These are phyloP conservation scores for Nigrospora osmanthi DNA, from an alignment of 2,329 filamentous ascomycete genomes.

Conservation along the genomic window DNA sequence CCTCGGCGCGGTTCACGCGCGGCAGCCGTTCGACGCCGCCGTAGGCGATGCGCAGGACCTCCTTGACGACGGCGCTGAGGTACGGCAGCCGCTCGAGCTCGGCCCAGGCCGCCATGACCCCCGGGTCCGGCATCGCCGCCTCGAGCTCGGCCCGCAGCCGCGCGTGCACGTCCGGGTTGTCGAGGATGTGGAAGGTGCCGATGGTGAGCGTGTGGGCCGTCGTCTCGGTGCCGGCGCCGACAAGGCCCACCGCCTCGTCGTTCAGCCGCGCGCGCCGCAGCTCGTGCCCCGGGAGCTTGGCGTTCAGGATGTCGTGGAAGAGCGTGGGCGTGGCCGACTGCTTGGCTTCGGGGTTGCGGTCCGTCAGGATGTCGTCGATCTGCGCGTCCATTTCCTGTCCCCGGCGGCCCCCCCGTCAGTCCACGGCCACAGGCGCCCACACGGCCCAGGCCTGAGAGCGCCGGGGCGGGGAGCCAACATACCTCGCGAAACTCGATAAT, in stretches of 20 bases:
- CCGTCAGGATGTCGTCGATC: background rate
- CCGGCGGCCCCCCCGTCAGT: background rate
- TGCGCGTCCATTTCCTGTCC: background rate
- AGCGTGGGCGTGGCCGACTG: background rate
- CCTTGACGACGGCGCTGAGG: constrained; percentile 17
- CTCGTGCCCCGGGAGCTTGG: background rate
- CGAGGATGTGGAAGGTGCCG: background rate
- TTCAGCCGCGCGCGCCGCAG: background rate
- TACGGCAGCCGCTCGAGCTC: constrained; percentile 15
- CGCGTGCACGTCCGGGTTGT: background rate
- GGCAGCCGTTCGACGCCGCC: constrained; percentile 6
- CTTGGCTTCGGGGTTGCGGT: background rate
- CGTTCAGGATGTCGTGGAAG: background rate
- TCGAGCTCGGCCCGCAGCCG: constrained; percentile 6
- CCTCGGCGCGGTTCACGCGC: constrained; percentile 6
- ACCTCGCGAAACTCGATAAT: background rate
- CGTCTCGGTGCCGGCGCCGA: background rate
- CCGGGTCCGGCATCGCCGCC: constrained; percentile 8
- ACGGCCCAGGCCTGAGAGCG: background rate
- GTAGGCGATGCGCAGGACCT: constrained; percentile 11
- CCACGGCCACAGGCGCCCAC: no score
- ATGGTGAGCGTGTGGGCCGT: background rate
- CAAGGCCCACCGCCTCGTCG: background rate
- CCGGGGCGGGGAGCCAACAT: background rate
- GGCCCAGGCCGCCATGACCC: constrained; percentile 1